phyloP scores from a whole-genome alignment of 2,329 filamentous ascomycete genomes.

The Penicillium sp. region DNA sequence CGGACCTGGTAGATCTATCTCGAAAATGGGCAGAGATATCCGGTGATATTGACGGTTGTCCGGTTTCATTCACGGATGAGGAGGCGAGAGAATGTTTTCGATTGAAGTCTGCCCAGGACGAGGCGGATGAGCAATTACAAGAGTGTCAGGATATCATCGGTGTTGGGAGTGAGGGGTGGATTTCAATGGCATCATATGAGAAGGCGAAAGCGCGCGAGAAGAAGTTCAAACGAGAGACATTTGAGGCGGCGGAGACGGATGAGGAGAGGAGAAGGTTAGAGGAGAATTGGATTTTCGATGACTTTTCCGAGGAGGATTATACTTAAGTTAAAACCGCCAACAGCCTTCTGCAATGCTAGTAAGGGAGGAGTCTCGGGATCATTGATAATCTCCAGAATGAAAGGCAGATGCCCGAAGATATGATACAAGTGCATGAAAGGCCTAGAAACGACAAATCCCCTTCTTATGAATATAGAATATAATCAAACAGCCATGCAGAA shows the following conservation, averaged over 20 bases:
- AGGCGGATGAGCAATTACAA: conserved; percentile 14
- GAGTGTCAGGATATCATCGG: conserved; percentile 18
- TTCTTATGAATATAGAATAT: not conserved
- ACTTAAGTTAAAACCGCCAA: no score
- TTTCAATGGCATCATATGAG: conserved; percentile 14
- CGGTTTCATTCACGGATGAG: conserved; percentile 10
- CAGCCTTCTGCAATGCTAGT: no score
- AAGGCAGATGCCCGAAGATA: not conserved
- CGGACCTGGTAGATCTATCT: conserved; percentile 21
- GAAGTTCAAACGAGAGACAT: conserved; percentile 17
- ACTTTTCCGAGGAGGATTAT: conserved; percentile 19
- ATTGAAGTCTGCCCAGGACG: conserved; percentile 2
- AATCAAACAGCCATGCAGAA: conserved; percentile 3
- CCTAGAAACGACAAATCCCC: no score
- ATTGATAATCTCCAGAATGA: no score
- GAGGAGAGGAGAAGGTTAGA: conserved; percentile 15
- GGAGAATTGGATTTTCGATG: conserved; percentile 24
- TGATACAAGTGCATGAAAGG: not conserved
- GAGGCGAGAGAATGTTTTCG: conserved; percentile 7
- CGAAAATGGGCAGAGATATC: conserved; percentile 19
- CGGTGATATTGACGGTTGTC: not conserved
- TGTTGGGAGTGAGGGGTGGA: conserved; percentile 22
- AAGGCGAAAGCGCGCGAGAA: conserved; percentile 11
- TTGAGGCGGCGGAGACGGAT: conserved; percentile 17
- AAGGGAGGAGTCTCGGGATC: no score